Percentiles rank a stretch among this genome's conserved stretches.
phyloP scores from a whole-genome alignment of 2,329 filamentous ascomycete species.

The Arthrinium phaeospermum region DNA sequence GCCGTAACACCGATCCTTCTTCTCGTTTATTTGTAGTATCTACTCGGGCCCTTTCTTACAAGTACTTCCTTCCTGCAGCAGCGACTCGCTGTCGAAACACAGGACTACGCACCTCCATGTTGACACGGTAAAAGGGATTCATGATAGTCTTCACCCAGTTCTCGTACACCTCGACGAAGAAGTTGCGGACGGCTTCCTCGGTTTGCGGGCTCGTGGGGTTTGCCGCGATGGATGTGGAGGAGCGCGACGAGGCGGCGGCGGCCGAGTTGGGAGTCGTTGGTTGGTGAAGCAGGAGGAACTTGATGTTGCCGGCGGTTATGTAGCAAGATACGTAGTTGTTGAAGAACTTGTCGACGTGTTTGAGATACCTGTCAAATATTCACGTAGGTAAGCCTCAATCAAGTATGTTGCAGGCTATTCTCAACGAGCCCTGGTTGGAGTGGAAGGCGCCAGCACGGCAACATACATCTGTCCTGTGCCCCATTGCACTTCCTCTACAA shows the following conservation, averaged over 20 bases:
- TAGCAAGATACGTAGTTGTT: constrained; percentile 95
- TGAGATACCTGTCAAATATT: constrained; percentile 70
- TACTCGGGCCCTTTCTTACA: constrained; percentile 51
- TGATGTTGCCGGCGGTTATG: constrained; percentile 88
- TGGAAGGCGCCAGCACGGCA: background rate
- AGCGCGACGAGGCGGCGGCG: constrained; percentile 48
- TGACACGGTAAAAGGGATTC: constrained; percentile 92
- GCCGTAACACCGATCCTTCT: background rate
- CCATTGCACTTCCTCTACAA: constrained; percentile 97
- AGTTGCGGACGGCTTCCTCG: constrained; percentile 93
- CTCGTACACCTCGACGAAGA: constrained; percentile 95
- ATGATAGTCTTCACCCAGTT: constrained; percentile 96
- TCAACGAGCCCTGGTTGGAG: background rate
- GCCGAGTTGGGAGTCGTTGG: constrained; percentile 57
- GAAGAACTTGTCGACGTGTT: constrained; percentile 95
- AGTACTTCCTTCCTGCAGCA: constrained; percentile 89
- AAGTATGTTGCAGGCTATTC: background rate
- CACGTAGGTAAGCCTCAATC: background rate
- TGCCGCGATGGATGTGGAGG: constrained; percentile 74
- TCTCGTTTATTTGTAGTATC: background rate
- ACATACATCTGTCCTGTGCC: constrained; percentile 79
- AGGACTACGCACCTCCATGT: constrained; percentile 84
- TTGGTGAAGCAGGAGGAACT: constrained; percentile 93
- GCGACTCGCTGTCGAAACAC: constrained; percentile 83
- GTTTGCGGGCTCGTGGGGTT: constrained; percentile 90